Conservation (phyloP, 2,329 filamentous ascomycete species). For the Claviceps quebecensis region DNA sequence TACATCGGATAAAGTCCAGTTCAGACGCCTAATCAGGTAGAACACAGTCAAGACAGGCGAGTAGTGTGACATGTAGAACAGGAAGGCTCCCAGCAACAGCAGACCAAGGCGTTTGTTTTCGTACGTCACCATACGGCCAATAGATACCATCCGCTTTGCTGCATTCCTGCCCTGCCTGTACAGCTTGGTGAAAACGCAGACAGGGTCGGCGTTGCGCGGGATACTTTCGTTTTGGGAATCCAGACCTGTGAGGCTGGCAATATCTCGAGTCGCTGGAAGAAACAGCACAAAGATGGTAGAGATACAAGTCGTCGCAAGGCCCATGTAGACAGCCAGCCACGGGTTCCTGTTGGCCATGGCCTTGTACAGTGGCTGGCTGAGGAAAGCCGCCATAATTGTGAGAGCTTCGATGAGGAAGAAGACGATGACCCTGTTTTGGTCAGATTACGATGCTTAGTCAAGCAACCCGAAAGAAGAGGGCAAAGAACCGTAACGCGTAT, state of each 20-base stretch:
- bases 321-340: constrained; percentile 1
- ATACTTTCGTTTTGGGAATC: neutral
- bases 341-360: neutral
- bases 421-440: neutral
- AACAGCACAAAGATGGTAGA: constrained; percentile 1
- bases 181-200: neutral
- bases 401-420: constrained; percentile 1
- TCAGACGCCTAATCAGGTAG: neutral
- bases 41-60: neutral
- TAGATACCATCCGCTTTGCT: neutral
- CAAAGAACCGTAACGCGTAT: too few relatives aligned
- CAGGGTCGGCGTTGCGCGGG: neutral
- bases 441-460: neutral
- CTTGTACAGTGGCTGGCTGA: neutral
- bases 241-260: neutral
- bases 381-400: neutral
- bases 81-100: neutral
- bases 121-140: neutral
- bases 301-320: constrained; percentile 1
- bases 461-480: too few relatives aligned
- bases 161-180: neutral
- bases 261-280: constrained; percentile 3
- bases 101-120: constrained; percentile 1
- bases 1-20: neutral
- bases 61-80: neutral